Conservation (phyloP, 2,329 filamentous ascomycete species). For the Zymoseptoria tritici region DNA sequence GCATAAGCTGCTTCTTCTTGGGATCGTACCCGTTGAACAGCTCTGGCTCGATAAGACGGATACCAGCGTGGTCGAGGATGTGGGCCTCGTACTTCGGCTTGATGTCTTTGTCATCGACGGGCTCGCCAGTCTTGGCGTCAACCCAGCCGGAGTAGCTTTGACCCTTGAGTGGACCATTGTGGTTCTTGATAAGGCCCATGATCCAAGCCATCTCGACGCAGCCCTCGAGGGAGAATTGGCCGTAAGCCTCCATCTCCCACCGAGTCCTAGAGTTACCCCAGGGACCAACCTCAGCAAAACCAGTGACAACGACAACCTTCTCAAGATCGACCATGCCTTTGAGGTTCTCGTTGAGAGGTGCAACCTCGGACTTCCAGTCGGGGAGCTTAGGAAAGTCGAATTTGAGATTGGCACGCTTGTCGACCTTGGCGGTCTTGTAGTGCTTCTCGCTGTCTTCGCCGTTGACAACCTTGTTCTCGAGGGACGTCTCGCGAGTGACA, state of each 20-base stretch:
- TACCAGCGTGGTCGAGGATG: slow-evolving; percentile 93
- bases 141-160: slow-evolving; percentile 96
- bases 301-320: slow-evolving; percentile 94
- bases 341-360: slow-evolving; percentile 77
- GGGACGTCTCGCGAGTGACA: slow-evolving; percentile 88
- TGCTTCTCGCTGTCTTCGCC: slow-evolving; percentile 85
- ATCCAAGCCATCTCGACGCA: slow-evolving; percentile 99
- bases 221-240: slow-evolving; percentile 93
- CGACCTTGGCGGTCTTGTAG: slow-evolving; percentile 89
- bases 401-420: slow-evolving; percentile 95
- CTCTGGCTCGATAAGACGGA: slow-evolving; percentile 94
- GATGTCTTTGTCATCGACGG: slow-evolving; percentile 95
- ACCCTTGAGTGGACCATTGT: slow-evolving; percentile 93
- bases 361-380: slow-evolving; percentile 84
- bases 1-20: slow-evolving; percentile 95
- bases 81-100: slow-evolving; percentile 96
- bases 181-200: slow-evolving; percentile 98
- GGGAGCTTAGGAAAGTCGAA: slow-evolving; percentile 89
- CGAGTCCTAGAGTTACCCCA: slow-evolving; percentile 98
- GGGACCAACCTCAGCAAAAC: slow-evolving; percentile 90
- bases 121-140: slow-evolving; percentile 86
- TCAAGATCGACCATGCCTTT: slow-evolving; percentile 99
- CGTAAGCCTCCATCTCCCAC: slow-evolving; percentile 98
- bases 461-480: slow-evolving; percentile 96
- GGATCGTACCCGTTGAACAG: slow-evolving; percentile 95